These are phyloP conservation scores for Sergeia podlipaevii DNA, from an alignment of 208 protist species.

Conservation along the genomic window DNA sequence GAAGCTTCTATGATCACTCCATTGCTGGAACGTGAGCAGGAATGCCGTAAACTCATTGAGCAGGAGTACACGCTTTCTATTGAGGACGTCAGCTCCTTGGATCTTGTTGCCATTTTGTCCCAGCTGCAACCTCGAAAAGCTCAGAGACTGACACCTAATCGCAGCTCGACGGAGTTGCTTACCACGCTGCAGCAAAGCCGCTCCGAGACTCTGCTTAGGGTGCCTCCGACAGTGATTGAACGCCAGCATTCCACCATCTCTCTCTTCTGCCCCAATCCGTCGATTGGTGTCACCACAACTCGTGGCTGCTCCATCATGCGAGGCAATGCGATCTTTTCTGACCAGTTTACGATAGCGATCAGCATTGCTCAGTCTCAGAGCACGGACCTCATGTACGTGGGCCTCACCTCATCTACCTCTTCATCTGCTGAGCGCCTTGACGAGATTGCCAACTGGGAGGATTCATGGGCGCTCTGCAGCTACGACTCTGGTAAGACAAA, in stretches of 20 bases:
- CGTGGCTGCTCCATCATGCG: slow-evolving; percentile 47
- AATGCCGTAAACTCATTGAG: slow-evolving; percentile 44
- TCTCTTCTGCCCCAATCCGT: slow-evolving; percentile 70
- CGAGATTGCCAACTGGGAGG: slow-evolving; percentile 59
- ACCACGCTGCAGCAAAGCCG: slow-evolving; percentile 2
- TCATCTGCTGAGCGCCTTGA: slow-evolving; percentile 34
- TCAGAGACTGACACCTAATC: slow-evolving; percentile 4
- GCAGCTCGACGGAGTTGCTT: not conserved
- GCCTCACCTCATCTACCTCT: slow-evolving; percentile 64
- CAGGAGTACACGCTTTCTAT: slow-evolving; percentile 28
- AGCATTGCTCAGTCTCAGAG: slow-evolving; percentile 35
- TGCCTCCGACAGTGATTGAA: slow-evolving; percentile 47
- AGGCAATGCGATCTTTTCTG: slow-evolving; percentile 52
- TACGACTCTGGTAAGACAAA: slow-evolving; percentile 64
- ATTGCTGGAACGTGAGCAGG: slow-evolving; percentile 55
- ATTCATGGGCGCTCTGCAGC: slow-evolving; percentile 83
- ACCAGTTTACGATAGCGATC: slow-evolving; percentile 61
- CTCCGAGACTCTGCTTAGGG: slow-evolving; percentile 18
- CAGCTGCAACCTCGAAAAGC: not conserved
- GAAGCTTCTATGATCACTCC: slow-evolving; percentile 62
- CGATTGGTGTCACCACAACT: slow-evolving; percentile 56
- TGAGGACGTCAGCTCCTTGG: slow-evolving; percentile 28
- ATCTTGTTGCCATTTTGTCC: slow-evolving; percentile 38
- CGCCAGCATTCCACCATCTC: slow-evolving; percentile 53
- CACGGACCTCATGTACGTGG: slow-evolving; percentile 66